Conservation (phyloP, 225 moss, liverwort and hornwort genomes). For the Sphagnum contortum region DNA sequence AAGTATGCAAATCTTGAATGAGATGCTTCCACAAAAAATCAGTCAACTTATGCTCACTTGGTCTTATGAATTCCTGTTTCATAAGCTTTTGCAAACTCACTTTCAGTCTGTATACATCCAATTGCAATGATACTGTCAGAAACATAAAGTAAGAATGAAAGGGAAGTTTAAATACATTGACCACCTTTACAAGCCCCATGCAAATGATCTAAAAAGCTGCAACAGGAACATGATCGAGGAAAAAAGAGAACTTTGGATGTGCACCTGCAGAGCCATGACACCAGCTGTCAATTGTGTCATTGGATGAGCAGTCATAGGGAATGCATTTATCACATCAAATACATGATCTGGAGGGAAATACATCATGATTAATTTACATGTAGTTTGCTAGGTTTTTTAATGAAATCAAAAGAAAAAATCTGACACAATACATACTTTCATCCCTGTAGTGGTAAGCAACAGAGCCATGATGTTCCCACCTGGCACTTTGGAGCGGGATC, state of each 20-base stretch:
- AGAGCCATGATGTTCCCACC: slow-evolving; percentile 6
- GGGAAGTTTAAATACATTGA: background rate
- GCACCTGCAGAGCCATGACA: slow-evolving; percentile 63
- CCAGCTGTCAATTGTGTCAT: slow-evolving; percentile 77
- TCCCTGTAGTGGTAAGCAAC: too few species aligned
- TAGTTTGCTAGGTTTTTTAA: background rate
- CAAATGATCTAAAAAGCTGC: background rate
- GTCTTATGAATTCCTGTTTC: slow-evolving; percentile 60
- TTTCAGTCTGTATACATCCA: slow-evolving; percentile 29
- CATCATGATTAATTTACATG: background rate
- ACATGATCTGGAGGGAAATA: slow-evolving; percentile 26
- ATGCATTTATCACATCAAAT: slow-evolving; percentile 57
- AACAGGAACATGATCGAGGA: background rate
- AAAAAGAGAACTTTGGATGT: background rate
- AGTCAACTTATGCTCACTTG: slow-evolving; percentile 19
- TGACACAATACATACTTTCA: too few species aligned
- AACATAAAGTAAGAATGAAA: background rate
- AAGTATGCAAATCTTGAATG: background rate
- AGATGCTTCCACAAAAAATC: background rate
- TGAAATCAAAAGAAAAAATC: background rate
- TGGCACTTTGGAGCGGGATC: slow-evolving; percentile 62
- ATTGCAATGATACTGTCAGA: background rate
- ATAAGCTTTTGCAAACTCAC: slow-evolving; percentile 63
- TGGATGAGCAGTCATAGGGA: slow-evolving; percentile 55
- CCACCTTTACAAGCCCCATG: too few species aligned